These are phyloP conservation scores for Hevea brasiliensis DNA, from an alignment of 345 rosid species.

Conservation along the genomic window DNA sequence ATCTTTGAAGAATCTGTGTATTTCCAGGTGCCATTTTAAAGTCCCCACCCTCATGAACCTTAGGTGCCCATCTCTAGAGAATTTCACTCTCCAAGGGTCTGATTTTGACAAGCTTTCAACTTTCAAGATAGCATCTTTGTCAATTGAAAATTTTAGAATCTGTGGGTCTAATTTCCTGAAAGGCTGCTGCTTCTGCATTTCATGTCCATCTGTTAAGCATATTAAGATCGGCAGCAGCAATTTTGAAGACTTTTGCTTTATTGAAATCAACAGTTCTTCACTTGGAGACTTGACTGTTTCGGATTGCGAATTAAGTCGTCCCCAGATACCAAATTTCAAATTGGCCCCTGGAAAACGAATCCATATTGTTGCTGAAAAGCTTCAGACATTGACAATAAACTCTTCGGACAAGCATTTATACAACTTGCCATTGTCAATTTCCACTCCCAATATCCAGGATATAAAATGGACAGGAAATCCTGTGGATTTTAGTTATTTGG, in stretches of 20 bases:
- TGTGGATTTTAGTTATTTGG: conserved; percentile 14
- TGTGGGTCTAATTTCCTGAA: not conserved
- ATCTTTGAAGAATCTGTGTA: conserved; percentile 7
- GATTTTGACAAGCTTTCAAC: not conserved
- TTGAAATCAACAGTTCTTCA: conserved; percentile 3
- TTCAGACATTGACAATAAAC: conserved; percentile 6
- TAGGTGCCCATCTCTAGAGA: conserved; percentile 11
- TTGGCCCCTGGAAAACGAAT: not conserved
- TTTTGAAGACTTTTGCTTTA: not conserved
- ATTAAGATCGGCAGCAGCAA: conserved; percentile 3
- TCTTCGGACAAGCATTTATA: not conserved
- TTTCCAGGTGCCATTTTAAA: not conserved
- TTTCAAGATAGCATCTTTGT: not conserved
- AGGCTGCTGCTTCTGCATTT: not conserved
- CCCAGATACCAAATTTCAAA: not conserved
- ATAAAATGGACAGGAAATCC: conserved; percentile 23
- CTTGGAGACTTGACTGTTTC: conserved; percentile 6
- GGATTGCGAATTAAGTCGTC: conserved; percentile 5
- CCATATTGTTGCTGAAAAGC: not conserved
- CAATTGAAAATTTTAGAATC: not conserved
- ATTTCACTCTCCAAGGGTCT: conserved; percentile 1
- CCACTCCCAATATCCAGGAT: conserved; percentile 2
- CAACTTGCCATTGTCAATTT: conserved; percentile 9
- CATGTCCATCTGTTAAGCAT: not conserved
- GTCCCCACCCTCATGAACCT: not conserved